Evolutionary conservation across 805 yeast genomes (phyloP), one percentile per base, ranked within the genome.

Genomic region (Ogataea saltuana): DNA sequence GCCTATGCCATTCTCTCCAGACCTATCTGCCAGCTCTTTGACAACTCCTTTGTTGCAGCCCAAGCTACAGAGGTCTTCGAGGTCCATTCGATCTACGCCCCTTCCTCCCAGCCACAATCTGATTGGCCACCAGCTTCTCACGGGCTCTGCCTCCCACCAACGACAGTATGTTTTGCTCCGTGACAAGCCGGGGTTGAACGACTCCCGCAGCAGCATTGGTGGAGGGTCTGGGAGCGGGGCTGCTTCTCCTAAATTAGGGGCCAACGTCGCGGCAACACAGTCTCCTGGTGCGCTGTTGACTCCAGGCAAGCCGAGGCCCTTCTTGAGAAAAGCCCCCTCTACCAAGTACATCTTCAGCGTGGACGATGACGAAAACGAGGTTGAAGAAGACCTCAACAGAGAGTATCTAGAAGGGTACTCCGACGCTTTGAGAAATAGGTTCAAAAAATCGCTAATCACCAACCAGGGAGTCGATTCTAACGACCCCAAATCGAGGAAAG

Each of bases 361-460:
- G 0, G 96, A 88, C 59, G 96, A 88, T 61, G 88, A 84, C 54
- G 78, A 85, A 32, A 77, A 78, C 49, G 96, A 87, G 49, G 72
- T 81, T 13, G 84, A 79, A 46, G 78, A 75, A 13, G 85, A 78
- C 50, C 62, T 74, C 41, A 77, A 74, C 45, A 61, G 79, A 18
- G 77, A 78, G 49, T 86, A 85, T 56, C 54, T 80, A 23, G 95
- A 85, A 56, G 93, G 93, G 0, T 80, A 78, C 54, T 75, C 74
- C 31, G 93, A 84, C 62, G 93, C 90, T 0, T 56, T 85, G 39
- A 74, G 80, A 39, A 71, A 62, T 18, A 51, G 75, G 48, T 61
- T 76, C 29, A 70, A 67, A 45, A 63, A 65, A 44, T 28, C 58
- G 25, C 9, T 41, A 4, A 27, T 41, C 7, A 34, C 33, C 19